A percentile compares a stretch with the other conserved stretches of the same genome.
These are phyloP conservation scores for Phaffia australis DNA, from an alignment of 768 basidiomycete species.

Conservation along the genomic window DNA sequence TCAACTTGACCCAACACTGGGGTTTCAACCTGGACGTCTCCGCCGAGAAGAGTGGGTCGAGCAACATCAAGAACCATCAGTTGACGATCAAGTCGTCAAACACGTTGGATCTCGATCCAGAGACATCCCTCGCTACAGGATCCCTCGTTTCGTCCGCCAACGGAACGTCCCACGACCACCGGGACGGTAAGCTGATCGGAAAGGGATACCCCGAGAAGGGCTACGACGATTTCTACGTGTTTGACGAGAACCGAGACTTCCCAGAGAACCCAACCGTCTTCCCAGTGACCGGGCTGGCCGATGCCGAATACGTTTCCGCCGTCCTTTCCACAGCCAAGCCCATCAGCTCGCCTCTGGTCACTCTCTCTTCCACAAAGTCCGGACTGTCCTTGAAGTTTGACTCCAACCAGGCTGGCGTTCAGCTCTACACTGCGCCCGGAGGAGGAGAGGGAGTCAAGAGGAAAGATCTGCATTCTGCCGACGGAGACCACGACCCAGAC, in stretches of 20 bases:
- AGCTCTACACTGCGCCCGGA: constrained; percentile 15
- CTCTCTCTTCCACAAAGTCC: constrained; percentile 15
- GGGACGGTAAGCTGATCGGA: constrained; percentile 17
- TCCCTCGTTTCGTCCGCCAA: constrained; percentile 7
- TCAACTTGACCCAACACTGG: constrained; percentile 19
- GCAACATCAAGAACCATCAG: constrained; percentile 8
- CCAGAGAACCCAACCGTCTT: constrained; percentile 7
- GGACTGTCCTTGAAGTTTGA: constrained; percentile 15
- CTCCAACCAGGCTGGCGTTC: constrained; percentile 24
- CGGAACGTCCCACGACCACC: constrained; percentile 21
- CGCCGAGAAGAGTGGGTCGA: background rate
- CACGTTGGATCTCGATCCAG: constrained; percentile 18
- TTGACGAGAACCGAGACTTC: constrained; percentile 9
- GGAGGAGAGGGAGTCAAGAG: too few relatives aligned
- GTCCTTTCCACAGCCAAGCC: background rate
- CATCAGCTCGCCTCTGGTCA: constrained; percentile 6
- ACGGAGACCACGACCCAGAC: background rate
- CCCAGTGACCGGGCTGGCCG: background rate
- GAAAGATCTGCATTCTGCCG: too few relatives aligned
- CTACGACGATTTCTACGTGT: constrained; percentile 25
- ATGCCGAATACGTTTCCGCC: background rate
- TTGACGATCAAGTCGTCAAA: constrained; percentile 20
- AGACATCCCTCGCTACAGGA: constrained; percentile 19
- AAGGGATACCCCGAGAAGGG: constrained; percentile 20
- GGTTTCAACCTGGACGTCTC: constrained; percentile 26